Evolutionary conservation across 2,329 filamentous ascomycete genomes (phyloP).

Genomic region (Penicillium sp.): DNA sequence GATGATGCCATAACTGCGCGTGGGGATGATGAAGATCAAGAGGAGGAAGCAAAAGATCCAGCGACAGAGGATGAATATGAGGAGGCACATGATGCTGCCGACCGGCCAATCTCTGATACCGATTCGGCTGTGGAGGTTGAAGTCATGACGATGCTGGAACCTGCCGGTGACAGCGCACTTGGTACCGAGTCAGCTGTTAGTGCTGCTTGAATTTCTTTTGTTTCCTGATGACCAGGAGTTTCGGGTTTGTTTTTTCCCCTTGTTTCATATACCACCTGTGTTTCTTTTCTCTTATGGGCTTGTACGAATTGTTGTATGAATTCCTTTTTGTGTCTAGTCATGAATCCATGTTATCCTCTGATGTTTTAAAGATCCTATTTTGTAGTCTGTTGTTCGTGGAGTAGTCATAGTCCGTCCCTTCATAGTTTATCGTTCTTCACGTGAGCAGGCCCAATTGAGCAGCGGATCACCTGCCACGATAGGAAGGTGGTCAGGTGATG

Average conservation of each 20-base stretch:
- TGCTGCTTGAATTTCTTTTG: constrained; percentile 7
- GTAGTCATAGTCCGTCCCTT: background rate
- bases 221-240: constrained; percentile 10
- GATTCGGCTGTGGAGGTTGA: constrained; percentile 23
- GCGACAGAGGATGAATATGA: constrained; percentile 20
- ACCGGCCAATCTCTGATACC: constrained; percentile 16
- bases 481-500: constrained; percentile 24
- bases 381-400: background rate
- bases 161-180: constrained; percentile 34
- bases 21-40: constrained; percentile 21
- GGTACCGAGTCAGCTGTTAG: constrained; percentile 31
- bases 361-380: background rate
- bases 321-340: constrained; percentile 6
- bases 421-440: background rate
- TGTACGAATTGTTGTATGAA: constrained; percentile 23
- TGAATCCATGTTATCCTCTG: background rate
- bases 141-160: constrained; percentile 32
- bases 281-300: constrained; percentile 7
- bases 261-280: constrained; percentile 29
- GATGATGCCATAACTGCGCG: constrained; percentile 22
- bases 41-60: constrained; percentile 17
- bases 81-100: constrained; percentile 16
- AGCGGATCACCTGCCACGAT: constrained; percentile 13
- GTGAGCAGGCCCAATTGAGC: background rate
- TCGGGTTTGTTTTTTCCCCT: constrained; percentile 11